Base-by-base conservation (phyloP, 768 basidiomycete species). In the Gymnopilus junonius region DNA sequence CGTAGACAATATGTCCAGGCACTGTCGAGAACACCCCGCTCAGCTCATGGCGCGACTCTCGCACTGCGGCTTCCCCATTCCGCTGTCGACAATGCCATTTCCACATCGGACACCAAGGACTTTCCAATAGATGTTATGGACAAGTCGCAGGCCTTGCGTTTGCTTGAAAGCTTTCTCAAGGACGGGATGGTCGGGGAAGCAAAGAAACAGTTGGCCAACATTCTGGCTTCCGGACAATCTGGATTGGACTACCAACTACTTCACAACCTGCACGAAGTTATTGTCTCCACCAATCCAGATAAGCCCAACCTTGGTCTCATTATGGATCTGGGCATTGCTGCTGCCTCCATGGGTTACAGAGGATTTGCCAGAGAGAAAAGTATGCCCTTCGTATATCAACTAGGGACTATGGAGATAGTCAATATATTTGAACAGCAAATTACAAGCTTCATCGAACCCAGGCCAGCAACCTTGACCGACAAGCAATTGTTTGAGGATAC, bases 281-380 rank as follows among this genome's bases (percentile, higher is more conserved):
- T 71, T 14, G 25, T 59, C 6, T 29, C 23, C 8, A 39, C 50
- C 17, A 72, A 79, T 14, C 76, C 80, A 15, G 65, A 76, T n/a
- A 69, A 29, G 4, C 35, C 69, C 11, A 69, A 79, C 10, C 68
- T 85, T 25, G 55, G 70, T 1, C 74, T 84, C 25, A 62, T 84
- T 15, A 67, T 78, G 58, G 75, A 71, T 14, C 83, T 86, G 53
- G 84, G 79, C 20, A 58, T 79, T 45, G 71, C 79, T 4, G 75
- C 78, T n/a, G 81, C 81, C 3, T 71, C 75, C 17, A 87, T 84
- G 65, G 87, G 87, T 0, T 82, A 82, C 11, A 29, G 23, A 1
- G 21, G 48, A 2, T 67, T 61, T 40, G 55, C 59, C 29, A 59
- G 48, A 31, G 45, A 55, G 15, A 55, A 64, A 21, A 61, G 78